Percentiles rank a stretch among this genome's conserved stretches.
Evolutionary conservation across 805 yeast genomes (phyloP).

Genomic region (Wickerhamiella shivajii): DNA sequence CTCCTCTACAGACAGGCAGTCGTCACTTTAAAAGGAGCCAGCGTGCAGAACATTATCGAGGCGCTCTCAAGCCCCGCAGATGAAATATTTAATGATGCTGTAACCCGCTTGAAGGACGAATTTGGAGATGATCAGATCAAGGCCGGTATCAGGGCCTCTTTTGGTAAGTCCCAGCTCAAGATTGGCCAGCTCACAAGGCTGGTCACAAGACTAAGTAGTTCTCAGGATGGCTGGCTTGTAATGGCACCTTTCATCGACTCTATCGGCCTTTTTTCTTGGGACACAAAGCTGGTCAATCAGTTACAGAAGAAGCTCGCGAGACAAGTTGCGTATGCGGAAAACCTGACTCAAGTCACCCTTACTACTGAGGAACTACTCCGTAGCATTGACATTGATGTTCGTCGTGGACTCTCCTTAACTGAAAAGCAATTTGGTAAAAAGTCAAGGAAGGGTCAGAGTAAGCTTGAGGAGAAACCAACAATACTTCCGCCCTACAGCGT

Average conservation of each 20-base stretch:
- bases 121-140: conserved; percentile 34
- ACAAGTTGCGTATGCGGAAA: conserved; percentile 30
- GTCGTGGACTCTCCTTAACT: conserved; percentile 9
- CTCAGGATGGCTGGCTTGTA: conserved; percentile 44
- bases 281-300: conserved; percentile 33
- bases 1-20: conserved; percentile 69
- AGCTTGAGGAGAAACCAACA: conserved; percentile 1
- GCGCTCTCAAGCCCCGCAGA: conserved; percentile 45
- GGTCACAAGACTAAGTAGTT: conserved; percentile 32
- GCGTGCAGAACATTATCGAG: conserved; percentile 44
- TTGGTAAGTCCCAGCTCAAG: conserved; percentile 11
- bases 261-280: conserved; percentile 57
- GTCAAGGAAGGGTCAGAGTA: conserved; percentile 11
- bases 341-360: conserved; percentile 14
- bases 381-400: conserved; percentile 15
- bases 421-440: conserved; percentile 18
- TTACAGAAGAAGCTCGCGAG: conserved; percentile 32
- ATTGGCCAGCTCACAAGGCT: conserved; percentile 19
- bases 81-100: conserved; percentile 52
- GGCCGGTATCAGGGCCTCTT: conserved; percentile 18
- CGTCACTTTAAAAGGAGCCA: conserved; percentile 58
- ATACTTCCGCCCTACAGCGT: conserved; percentile 22
- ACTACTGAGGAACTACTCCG: conserved; percentile 20
- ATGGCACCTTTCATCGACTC: conserved; percentile 55
- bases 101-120: conserved; percentile 52